Evolutionary conservation across 2,329 filamentous ascomycete species (phyloP).

Genomic region (Fusarium tupiense): DNA sequence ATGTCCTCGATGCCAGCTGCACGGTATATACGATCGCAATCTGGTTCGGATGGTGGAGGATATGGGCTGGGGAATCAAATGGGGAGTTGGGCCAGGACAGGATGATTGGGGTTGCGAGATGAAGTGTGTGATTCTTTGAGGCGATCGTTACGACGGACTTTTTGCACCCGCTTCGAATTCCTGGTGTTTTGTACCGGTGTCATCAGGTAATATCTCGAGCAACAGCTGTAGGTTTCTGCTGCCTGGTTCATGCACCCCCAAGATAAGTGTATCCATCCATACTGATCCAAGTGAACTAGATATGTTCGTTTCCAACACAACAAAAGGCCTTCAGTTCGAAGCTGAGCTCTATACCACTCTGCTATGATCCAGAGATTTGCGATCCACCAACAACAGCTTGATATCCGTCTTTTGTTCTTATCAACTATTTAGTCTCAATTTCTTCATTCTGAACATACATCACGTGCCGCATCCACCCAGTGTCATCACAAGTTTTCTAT

Average conservation of each 20-base stretch:
- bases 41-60: conserved; percentile 56
- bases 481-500: conserved; percentile 19
- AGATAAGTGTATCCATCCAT: neutral
- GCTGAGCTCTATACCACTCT: neutral
- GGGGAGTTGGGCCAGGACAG: conserved; percentile 57
- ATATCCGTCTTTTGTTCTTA: neutral
- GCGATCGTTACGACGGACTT: neutral
- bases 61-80: conserved; percentile 56
- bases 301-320: neutral
- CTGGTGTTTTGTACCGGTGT: neutral
- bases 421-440: neutral
- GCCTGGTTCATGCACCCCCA: neutral
- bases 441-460: conserved; percentile 3
- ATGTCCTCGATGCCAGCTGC: conserved; percentile 55
- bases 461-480: conserved; percentile 34
- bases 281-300: neutral
- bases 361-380: neutral
- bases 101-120: conserved; percentile 52
- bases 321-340: neutral
- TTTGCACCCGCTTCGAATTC: neutral
- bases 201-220: neutral
- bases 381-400: neutral
- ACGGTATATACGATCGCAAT: conserved; percentile 59
- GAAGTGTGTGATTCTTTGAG: conserved; percentile 49
- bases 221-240: neutral